These are phyloP conservation scores for Polyporus arcularius DNA, from an alignment of 768 basidiomycete genomes.

Conservation along the genomic window DNA sequence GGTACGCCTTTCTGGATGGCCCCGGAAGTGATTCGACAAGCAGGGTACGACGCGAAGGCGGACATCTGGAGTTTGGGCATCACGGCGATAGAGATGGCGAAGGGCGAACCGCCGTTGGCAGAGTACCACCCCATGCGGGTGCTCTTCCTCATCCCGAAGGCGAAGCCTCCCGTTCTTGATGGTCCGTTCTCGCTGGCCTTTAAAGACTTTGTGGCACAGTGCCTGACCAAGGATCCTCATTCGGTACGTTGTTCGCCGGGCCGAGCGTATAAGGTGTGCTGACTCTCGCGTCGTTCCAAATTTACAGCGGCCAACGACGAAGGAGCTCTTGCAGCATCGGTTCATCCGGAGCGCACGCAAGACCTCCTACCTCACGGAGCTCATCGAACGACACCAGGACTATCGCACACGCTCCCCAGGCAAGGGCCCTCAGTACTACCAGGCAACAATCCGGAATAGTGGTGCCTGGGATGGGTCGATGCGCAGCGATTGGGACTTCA, in stretches of 20 bases:
- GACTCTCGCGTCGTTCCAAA: slow-evolving; percentile 11
- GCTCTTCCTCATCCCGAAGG: slow-evolving; percentile 96
- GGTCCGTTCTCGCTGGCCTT: slow-evolving; percentile 82
- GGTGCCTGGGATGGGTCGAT: slow-evolving; percentile 79
- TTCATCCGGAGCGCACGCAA: slow-evolving; percentile 87
- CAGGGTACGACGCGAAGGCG: slow-evolving; percentile 94
- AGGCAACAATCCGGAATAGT: slow-evolving; percentile 58
- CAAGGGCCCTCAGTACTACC: slow-evolving; percentile 49
- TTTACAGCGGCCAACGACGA: slow-evolving; percentile 81
- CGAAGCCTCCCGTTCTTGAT: slow-evolving; percentile 88
- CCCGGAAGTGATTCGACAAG: slow-evolving; percentile 96
- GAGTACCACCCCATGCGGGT: slow-evolving; percentile 99
- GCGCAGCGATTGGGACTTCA: slow-evolving; percentile 95
- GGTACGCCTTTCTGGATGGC: slow-evolving; percentile 99
- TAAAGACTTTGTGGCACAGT: slow-evolving; percentile 89
- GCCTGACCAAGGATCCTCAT: slow-evolving; percentile 90
- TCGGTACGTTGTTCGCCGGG: slow-evolving; percentile 47
- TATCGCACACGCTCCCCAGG: slow-evolving; percentile 63
- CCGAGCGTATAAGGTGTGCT: not conserved
- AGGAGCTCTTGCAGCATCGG: slow-evolving; percentile 89
- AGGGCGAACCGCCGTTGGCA: slow-evolving; percentile 93
- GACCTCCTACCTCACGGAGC: slow-evolving; percentile 80
- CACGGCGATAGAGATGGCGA: slow-evolving; percentile 97
- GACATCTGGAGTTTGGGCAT: slow-evolving; percentile 99
- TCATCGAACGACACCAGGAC: slow-evolving; percentile 87